Conservation (phyloP, 2,329 filamentous ascomycete genomes). For the Reticulascus tulasneorum region DNA sequence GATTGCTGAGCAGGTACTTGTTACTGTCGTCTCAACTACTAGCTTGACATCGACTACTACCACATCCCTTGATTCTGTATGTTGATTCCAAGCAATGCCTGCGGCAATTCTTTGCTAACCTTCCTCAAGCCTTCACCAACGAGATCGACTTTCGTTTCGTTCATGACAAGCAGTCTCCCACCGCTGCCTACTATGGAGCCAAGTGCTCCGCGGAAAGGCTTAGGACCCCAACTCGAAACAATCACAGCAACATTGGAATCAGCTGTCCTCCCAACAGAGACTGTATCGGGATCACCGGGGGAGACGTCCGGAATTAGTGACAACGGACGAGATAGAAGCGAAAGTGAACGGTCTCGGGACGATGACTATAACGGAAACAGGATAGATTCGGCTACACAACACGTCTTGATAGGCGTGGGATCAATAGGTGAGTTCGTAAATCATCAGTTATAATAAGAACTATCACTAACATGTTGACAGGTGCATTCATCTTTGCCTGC, state of each 20-base stretch:
- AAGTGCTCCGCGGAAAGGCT: conserved; percentile 10
- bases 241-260: conserved; percentile 10
- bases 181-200: conserved; percentile 9
- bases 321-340: too few species aligned
- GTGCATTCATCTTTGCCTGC: conserved; percentile 39
- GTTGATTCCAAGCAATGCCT: neutral
- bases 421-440: conserved; percentile 30
- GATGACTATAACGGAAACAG: conserved; percentile 8
- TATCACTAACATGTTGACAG: conserved; percentile 19
- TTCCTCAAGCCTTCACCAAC: neutral
- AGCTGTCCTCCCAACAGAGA: conserved; percentile 6
- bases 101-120: neutral
- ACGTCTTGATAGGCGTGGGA: conserved; percentile 29
- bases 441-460: too few species aligned
- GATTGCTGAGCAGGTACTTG: too few species aligned
- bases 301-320: too few species aligned
- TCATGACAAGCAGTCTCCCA: neutral
- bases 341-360: neutral
- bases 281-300: conserved; percentile 9
- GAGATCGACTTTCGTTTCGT: conserved; percentile 1
- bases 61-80: conserved; percentile 2
- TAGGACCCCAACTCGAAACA: conserved; percentile 6
- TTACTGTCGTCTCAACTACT: too few species aligned
- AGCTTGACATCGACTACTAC: conserved; percentile 9
- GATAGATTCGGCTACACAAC: conserved; percentile 24